Conservation (phyloP, 2,329 filamentous ascomycete species). For the Mariannaea sp. region DNA sequence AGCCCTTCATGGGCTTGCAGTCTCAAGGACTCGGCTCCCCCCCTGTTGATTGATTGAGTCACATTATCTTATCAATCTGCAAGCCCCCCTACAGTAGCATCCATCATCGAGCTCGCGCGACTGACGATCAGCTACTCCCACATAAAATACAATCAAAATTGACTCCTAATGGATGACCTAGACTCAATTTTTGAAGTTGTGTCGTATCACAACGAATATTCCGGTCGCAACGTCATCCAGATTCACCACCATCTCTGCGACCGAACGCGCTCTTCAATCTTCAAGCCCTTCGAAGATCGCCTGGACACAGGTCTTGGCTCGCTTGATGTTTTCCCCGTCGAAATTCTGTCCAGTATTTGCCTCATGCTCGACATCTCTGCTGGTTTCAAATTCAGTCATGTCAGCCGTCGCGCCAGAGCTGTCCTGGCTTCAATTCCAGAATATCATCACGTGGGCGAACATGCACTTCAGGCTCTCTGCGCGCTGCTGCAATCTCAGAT, state of each 20-base stretch:
- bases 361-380: conserved; percentile 20
- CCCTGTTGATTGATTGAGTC: too few species aligned
- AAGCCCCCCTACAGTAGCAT: background rate
- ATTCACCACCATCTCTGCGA: conserved; percentile 14
- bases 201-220: conserved; percentile 14
- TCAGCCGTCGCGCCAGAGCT: conserved; percentile 10
- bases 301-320: conserved; percentile 13
- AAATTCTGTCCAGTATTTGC: conserved; percentile 13
- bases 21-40: too few species aligned
- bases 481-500: conserved; percentile 15
- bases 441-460: conserved; percentile 12
- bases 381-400: conserved; percentile 15
- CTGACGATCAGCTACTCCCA: too few species aligned
- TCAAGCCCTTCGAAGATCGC: conserved; percentile 14
- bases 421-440: conserved; percentile 12
- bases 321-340: conserved; percentile 18
- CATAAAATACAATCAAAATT: background rate
- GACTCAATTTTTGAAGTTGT: conserved; percentile 10
- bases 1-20: too few species aligned
- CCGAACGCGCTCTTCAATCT: conserved; percentile 9
- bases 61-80: conserved; percentile 13
- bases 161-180: conserved; percentile 5
- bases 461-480: conserved; percentile 12
- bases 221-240: conserved; percentile 11
- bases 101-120: background rate